Conservation (phyloP, 768 basidiomycete genomes). For the Pisolithus tinctorius region DNA sequence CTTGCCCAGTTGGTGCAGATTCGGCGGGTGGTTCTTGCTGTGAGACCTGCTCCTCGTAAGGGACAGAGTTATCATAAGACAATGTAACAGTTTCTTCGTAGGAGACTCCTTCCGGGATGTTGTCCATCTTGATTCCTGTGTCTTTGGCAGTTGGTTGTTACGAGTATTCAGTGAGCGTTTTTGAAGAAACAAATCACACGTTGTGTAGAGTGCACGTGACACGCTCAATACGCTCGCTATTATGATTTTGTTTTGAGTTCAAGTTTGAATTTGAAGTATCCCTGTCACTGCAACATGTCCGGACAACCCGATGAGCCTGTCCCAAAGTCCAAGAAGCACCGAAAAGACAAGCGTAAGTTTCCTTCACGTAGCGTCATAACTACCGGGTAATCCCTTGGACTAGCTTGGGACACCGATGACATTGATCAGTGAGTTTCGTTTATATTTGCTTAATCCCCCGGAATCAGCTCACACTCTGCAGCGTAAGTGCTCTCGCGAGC, state of each 20-base stretch:
- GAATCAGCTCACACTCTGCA: slow-evolving; percentile 15
- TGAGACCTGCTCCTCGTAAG: slow-evolving; percentile 53
- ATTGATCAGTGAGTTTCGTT: slow-evolving; percentile 85
- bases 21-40: slow-evolving; percentile 23
- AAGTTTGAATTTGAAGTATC: not conserved
- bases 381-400: slow-evolving; percentile 6
- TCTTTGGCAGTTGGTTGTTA: not conserved
- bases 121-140: slow-evolving; percentile 38
- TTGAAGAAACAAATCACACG: not conserved
- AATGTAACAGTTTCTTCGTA: slow-evolving; percentile 29
- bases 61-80: slow-evolving; percentile 49
- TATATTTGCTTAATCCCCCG: slow-evolving; percentile 1
- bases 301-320: slow-evolving; percentile 28
- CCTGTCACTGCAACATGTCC: slow-evolving; percentile 13
- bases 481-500: slow-evolving; percentile 33
- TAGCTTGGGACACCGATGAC: slow-evolving; percentile 99
- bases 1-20: slow-evolving; percentile 10
- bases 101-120: slow-evolving; percentile 29
- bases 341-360: slow-evolving; percentile 90
- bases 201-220: not conserved
- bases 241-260: not conserved
- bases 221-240: not conserved
- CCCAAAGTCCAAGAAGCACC: slow-evolving; percentile 76
- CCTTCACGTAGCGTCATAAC: not conserved
- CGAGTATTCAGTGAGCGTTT: not conserved